A percentile compares a stretch with the other conserved stretches of the same genome.
These are phyloP conservation scores for Trichomonascaceae sp. DNA, from an alignment of 1,139 yeast genomes.

Conservation along the genomic window DNA sequence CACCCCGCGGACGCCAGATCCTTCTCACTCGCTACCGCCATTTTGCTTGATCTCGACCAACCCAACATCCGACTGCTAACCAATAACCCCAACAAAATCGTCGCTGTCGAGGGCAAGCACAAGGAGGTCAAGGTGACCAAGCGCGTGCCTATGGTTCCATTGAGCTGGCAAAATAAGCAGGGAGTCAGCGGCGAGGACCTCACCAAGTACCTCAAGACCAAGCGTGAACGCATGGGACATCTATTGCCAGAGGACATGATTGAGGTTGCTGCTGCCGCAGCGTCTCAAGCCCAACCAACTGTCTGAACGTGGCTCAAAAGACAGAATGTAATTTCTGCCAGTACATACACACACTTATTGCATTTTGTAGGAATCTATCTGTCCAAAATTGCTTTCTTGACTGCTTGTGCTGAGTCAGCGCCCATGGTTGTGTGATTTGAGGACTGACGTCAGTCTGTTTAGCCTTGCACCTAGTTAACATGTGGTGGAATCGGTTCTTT, in stretches of 20 bases:
- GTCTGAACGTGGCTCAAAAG: too few relatives aligned
- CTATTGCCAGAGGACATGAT: conserved; percentile 33
- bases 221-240: conserved; percentile 97
- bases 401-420: too few relatives aligned
- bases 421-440: too few relatives aligned
- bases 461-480: too few relatives aligned
- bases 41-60: conserved; percentile 70
- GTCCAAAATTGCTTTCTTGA: too few relatives aligned
- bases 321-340: too few relatives aligned
- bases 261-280: too few relatives aligned
- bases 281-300: too few relatives aligned
- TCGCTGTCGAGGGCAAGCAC: conserved; percentile 82
- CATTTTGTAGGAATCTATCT: too few relatives aligned
- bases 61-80: conserved; percentile 65
- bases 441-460: too few relatives aligned
- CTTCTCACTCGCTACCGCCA: conserved; percentile 88
- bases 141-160: conserved; percentile 92
- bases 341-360: too few relatives aligned
- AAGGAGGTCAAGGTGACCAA: conserved; percentile 59
- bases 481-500: too few relatives aligned
- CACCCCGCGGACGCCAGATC: conserved; percentile 97
- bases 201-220: conserved; percentile 84
- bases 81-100: conserved; percentile 91
- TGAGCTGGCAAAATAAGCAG: conserved; percentile 63
- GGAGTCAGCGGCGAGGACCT: conserved; percentile 81